Evolutionary conservation across 1,139 yeast genomes (phyloP).

Genomic region (Diutina sp.): DNA sequence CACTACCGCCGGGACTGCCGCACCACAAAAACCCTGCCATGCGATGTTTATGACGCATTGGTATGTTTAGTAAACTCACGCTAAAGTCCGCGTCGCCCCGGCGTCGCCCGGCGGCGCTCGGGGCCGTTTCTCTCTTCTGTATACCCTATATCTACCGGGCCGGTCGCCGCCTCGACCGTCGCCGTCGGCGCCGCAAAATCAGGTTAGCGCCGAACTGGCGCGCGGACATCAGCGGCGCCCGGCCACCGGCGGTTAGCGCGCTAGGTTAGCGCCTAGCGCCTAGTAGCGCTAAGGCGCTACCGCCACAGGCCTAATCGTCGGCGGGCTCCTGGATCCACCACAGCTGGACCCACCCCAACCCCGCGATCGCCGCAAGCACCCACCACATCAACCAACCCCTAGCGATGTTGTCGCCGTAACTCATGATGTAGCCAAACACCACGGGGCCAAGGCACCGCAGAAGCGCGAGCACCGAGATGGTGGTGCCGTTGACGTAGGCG

Average conservation of each 20-base stretch:
- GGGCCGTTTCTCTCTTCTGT: not conserved
- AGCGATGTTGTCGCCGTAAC: constrained; percentile 28
- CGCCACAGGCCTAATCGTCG: not conserved
- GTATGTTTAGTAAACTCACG: not conserved
- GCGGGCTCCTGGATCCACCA: not conserved
- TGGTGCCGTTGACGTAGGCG: constrained; percentile 13
- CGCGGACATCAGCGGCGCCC: too few species aligned
- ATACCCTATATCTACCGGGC: too few species aligned
- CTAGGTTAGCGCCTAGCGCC: too few species aligned
- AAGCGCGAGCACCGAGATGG: constrained; percentile 13
- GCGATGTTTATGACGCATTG: not conserved
- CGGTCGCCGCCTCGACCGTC: too few species aligned
- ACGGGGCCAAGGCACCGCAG: constrained; percentile 13
- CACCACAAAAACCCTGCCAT: too few species aligned
- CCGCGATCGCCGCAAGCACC: constrained; percentile 13
- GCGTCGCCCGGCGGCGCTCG: not conserved
- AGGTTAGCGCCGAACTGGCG: too few species aligned
- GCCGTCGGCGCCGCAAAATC: too few species aligned
- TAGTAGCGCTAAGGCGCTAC: not conserved
- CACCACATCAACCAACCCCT: constrained; percentile 43
- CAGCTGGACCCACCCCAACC: not conserved
- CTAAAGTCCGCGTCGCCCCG: not conserved
- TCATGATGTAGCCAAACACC: constrained; percentile 40
- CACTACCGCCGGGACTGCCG: too few species aligned
- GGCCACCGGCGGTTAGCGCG: too few species aligned